Evolutionary conservation across 371 early-diverging fungal genomes (phyloP), one percentile per base, ranked within the genome.

Genomic region (Mucor indicus): DNA sequence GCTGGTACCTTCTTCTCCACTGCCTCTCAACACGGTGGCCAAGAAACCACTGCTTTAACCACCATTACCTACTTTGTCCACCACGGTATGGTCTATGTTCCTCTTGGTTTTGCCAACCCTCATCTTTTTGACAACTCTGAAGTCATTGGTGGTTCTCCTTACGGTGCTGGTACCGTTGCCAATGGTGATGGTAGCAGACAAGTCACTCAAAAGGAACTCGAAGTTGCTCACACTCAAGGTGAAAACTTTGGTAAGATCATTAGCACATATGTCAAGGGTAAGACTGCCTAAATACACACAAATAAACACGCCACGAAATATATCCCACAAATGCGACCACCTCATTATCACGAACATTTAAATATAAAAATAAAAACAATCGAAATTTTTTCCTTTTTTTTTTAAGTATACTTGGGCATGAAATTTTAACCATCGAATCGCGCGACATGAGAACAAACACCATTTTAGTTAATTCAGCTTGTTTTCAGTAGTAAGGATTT

Each of bases 21-120:
- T 25, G 84, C 72, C 10, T 68, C 81, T 38, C 87, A 84, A 63
- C 81, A 80, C 52, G 90, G 89, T 62, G 90, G 91, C 20, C 86
- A 86, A 55, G 92, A 92, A 58, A 83, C 87, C 21, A 89, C 91
- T 17, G 81, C 82, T 23, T 65, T 79, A 27, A 78, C 84, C 15
- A 75, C 85, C 33, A 22, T 92, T 25, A 75, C 84, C n/a, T 80
- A 75, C 52, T 76, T 90, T 38, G 84, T 77, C 22, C 92, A 92
- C 64, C 90, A 89, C 53, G 93, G 93, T 33, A 81, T 92, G 56
- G 61, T 81, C 48, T 92, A 75, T 47, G 87, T 91, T 9, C 91
- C 93, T 12, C 57, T 88, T 36, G 89, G 89, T 15, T 83, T 75
- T 43, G 64, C 69, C 20, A 67, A 69, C 55, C 58, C 80, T 9